Conservation (phyloP, 345 rosid genomes). For the Aurinia saxatilis region DNA sequence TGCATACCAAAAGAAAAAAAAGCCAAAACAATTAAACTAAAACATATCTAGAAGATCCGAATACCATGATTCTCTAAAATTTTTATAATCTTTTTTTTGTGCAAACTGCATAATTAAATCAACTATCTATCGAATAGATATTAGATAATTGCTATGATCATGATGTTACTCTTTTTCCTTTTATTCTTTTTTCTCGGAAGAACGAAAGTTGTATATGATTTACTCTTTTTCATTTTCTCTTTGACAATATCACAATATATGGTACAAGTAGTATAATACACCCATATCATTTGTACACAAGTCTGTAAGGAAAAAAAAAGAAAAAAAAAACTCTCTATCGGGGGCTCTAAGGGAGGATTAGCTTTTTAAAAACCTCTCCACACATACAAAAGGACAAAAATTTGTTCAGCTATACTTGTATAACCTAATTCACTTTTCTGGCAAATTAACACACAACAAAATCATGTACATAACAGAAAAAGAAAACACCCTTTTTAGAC, state of each 20-base stretch:
- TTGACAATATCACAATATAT: not conserved
- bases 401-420: constrained; percentile 14
- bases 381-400: constrained; percentile 9
- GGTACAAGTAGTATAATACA: not conserved
- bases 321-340: not conserved
- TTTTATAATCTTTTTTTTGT: too few species aligned
- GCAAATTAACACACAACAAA: constrained; percentile 12
- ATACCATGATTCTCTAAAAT: too few species aligned
- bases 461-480: constrained; percentile 18
- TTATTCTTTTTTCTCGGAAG: too few species aligned
- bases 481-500: constrained; percentile 35
- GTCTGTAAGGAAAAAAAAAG: not conserved
- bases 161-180: too few species aligned
- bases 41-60: too few species aligned
- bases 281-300: constrained; percentile 16
- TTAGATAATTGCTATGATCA: too few species aligned
- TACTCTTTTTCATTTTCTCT: too few species aligned
- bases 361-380: constrained; percentile 13
- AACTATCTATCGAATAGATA: too few species aligned
- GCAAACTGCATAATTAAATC: too few species aligned
- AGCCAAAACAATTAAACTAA: too few species aligned
- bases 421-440: constrained; percentile 4
- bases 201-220: too few species aligned
- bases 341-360: not conserved
- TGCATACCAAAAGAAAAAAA: too few species aligned